Base-by-base conservation (phyloP, 2,329 filamentous ascomycete genomes). In the Diaporthe citrichinensis region DNA sequence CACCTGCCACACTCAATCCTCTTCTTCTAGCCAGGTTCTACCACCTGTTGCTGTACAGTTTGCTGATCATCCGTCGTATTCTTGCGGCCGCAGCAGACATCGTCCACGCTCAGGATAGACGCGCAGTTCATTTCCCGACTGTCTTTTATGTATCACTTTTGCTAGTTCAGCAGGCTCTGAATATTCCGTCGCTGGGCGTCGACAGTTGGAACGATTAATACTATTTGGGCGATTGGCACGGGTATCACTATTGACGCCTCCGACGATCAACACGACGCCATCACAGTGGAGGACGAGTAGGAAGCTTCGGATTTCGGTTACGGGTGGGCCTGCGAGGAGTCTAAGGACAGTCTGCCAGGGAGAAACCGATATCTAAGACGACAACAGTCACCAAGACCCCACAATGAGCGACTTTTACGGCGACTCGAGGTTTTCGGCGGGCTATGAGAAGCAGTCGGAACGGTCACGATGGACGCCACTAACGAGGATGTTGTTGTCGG, bases 401-500 rank as follows among this genome's bases (percentile, higher is more conserved):
- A 53, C 73, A 51, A 83, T 80, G 82, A 82, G 82, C 68, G 82
- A 82, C 80, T 86, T 84, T 79, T 83, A 81, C 58, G 25, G 62
- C 34, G 75, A 73, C 9, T 53, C 76, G 49, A 84, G 81, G 71
- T 83, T 81, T 59, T 79, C 80, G 53, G 76, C 75, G 53, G 80
- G 81, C 34, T 83, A 83, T 78, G 81, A 86, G 80, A 88, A 86
- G 83, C 88, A 86, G 74, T 90, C 91, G 77, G 94, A 96, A 86
- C 88, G 94, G 81, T 91, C 94, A 82, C 90, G 94, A 93, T 95
- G 94, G 92, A 94, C 94, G 77, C 94, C 94, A 23, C 88, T 97
- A 73, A 95, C 94, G 76, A 91, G 94, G 78, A 95, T 96, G 93
- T 86, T 97, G 82, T 90, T 96, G 83, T 95, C 94, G 74, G 94